Evolutionary conservation across 768 basidiomycete species (phyloP).

Genomic region (Lactifluus pinguis): DNA sequence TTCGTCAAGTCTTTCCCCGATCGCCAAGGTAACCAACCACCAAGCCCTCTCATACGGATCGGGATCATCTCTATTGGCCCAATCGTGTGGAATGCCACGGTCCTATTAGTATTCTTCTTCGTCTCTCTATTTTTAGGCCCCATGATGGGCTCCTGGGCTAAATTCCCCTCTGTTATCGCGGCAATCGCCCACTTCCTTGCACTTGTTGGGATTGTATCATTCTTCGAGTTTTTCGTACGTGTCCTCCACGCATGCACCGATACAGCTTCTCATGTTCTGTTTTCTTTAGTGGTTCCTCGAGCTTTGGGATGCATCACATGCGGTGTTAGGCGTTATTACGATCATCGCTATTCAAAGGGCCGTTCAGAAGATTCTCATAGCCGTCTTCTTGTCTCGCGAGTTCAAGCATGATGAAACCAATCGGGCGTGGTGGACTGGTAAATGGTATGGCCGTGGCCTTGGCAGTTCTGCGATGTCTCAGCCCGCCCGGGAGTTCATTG

Average conservation of each 20-base stretch:
- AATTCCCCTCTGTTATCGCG: constrained; percentile 92
- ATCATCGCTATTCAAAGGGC: constrained; percentile 89
- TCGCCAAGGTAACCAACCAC: constrained; percentile 46
- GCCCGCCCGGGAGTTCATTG: constrained; percentile 92
- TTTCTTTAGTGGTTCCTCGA: constrained; percentile 81
- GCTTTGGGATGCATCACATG: constrained; percentile 84
- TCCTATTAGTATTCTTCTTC: constrained; percentile 81
- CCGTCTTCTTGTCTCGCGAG: constrained; percentile 91
- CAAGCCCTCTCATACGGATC: constrained; percentile 87
- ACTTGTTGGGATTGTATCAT: constrained; percentile 73
- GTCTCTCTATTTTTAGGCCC: constrained; percentile 89
- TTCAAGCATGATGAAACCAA: constrained; percentile 99
- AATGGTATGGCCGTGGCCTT: constrained; percentile 93
- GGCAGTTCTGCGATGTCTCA: constrained; percentile 93
- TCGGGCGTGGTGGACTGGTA: constrained; percentile 97
- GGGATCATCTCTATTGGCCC: constrained; percentile 85
- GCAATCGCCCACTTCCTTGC: constrained; percentile 75
- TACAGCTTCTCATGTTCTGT: constrained; percentile 10
- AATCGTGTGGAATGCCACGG: constrained; percentile 88
- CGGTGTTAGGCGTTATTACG: constrained; percentile 86
- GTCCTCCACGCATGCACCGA: constrained; percentile 25
- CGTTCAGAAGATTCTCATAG: constrained; percentile 87
- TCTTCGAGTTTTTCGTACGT: constrained; percentile 94
- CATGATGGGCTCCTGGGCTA: constrained; percentile 73
- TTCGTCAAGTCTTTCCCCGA: constrained; percentile 89